These are phyloP conservation scores for Nannizziopsis arthrosporioides DNA, from an alignment of 2,329 filamentous ascomycete genomes.

Conservation along the genomic window DNA sequence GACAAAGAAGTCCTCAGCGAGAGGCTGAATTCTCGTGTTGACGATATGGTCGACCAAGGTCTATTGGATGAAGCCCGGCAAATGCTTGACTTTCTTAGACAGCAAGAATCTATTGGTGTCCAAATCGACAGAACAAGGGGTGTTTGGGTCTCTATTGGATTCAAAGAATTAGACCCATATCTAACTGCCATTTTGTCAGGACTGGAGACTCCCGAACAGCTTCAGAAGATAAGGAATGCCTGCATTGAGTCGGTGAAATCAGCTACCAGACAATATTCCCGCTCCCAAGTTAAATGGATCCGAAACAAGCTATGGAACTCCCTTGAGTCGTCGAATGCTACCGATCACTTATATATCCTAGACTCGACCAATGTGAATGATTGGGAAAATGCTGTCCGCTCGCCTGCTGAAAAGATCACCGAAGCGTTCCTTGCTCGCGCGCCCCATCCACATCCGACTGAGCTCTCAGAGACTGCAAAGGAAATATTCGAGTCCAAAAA, in stretches of 20 bases:
- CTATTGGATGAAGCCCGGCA: constrained; percentile 50
- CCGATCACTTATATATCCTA: constrained; percentile 58
- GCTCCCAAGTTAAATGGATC: constrained; percentile 77
- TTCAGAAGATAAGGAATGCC: constrained; percentile 45
- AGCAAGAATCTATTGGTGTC: constrained; percentile 38
- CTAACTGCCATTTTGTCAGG: constrained; percentile 37
- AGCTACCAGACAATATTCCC: constrained; percentile 79
- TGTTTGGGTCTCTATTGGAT: constrained; percentile 95
- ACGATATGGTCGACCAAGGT: constrained; percentile 65
- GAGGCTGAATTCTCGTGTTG: constrained; percentile 65
- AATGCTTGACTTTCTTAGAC: constrained; percentile 40
- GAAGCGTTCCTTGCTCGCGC: constrained; percentile 50
- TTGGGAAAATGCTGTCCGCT: constrained; percentile 54
- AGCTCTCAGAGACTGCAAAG: constrained; percentile 47
- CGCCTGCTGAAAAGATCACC: constrained; percentile 52
- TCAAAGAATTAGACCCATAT: constrained; percentile 77
- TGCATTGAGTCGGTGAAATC: constrained; percentile 67
- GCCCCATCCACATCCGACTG: constrained; percentile 42
- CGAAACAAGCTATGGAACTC: constrained; percentile 65
- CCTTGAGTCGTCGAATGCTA: constrained; percentile 44
- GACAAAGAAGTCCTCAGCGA: constrained; percentile 54
- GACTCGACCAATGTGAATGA: constrained; percentile 59
- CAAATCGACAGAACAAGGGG: constrained; percentile 62
- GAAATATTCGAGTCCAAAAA: constrained; percentile 46
- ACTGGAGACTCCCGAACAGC: constrained; percentile 25